Percentiles rank a stretch among this genome's conserved stretches.
Evolutionary conservation across 2,329 filamentous ascomycete genomes (phyloP).

Genomic region (Xylaria digitata): DNA sequence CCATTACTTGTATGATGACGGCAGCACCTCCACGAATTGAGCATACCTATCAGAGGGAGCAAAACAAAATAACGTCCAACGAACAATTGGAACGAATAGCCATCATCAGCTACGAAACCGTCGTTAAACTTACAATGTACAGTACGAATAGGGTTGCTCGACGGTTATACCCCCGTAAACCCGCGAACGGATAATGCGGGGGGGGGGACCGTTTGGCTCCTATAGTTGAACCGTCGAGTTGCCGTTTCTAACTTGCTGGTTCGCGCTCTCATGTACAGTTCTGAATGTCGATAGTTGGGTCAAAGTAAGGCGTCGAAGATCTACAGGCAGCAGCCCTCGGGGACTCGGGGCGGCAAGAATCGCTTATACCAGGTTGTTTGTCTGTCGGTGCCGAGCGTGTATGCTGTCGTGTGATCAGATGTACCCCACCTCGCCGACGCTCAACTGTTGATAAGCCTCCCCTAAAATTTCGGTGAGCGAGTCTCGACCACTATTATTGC

Average conservation of each 20-base stretch:
- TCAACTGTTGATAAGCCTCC: slow-evolving; percentile 16
- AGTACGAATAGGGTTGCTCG: background rate
- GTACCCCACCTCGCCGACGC: slow-evolving; percentile 14
- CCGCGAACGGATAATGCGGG: background rate
- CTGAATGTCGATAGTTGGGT: slow-evolving; percentile 10
- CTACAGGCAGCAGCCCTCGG: slow-evolving; percentile 31
- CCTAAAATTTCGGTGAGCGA: slow-evolving; percentile 24
- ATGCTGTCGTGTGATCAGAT: slow-evolving; percentile 26
- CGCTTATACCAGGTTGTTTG: background rate
- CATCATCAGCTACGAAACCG: background rate
- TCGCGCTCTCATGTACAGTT: slow-evolving; percentile 20
- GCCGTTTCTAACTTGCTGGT: slow-evolving; percentile 28
- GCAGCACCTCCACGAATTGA: background rate
- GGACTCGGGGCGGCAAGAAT: background rate
- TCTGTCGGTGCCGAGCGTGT: slow-evolving; percentile 8
- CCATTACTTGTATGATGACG: background rate
- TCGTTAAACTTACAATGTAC: background rate
- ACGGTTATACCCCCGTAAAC: background rate
- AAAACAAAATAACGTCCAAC: background rate
- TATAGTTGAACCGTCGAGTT: slow-evolving; percentile 7
- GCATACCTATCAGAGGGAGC: too few relatives aligned
- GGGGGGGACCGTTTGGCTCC: background rate
- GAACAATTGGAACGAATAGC: background rate
- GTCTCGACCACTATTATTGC: slow-evolving; percentile 5
- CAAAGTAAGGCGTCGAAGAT: slow-evolving; percentile 14